Conservation (phyloP, 116 monocot genomes). For the Posidonia oceanica region DNA sequence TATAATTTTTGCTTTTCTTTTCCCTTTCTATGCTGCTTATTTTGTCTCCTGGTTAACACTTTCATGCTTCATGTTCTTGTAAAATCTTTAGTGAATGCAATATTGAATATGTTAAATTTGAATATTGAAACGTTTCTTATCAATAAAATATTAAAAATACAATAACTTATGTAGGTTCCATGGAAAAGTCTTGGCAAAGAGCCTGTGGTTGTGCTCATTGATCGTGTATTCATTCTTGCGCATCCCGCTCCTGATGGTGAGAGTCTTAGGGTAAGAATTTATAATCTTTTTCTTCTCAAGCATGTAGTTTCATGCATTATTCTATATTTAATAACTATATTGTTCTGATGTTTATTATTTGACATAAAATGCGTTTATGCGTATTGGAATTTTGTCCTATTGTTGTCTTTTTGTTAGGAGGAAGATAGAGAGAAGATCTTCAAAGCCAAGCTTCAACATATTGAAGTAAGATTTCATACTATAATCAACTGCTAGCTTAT, state of each 20-base stretch:
- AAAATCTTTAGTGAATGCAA: neutral
- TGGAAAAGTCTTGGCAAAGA: constrained; percentile 99
- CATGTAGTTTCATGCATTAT: neutral
- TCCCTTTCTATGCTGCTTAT: neutral
- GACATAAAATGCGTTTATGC: neutral
- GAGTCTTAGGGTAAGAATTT: constrained; percentile 44
- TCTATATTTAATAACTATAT: neutral
- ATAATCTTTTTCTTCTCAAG: neutral
- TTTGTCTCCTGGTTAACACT: too few relatives aligned
- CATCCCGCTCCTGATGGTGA: constrained; percentile 79
- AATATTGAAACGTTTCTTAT: neutral
- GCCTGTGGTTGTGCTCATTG: constrained; percentile 91
- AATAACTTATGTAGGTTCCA: constrained; percentile 49
- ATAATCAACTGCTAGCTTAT: neutral
- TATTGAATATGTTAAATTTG: too few relatives aligned
- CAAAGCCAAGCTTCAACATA: constrained; percentile 81
- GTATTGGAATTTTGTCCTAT: constrained; percentile 1
- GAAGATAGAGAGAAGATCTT: constrained; percentile 90
- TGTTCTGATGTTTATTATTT: too few relatives aligned
- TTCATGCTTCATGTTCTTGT: neutral
- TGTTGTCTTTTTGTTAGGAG: constrained; percentile 28
- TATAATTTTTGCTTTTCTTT: neutral
- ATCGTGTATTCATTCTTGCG: constrained; percentile 92
- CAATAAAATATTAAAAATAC: neutral
- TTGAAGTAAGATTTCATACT: constrained; percentile 43